Percentiles rank a stretch among this genome's conserved stretches.
These are phyloP conservation scores for Mallotus japonicus DNA, from an alignment of 441 rosid genomes.

Conservation along the genomic window DNA sequence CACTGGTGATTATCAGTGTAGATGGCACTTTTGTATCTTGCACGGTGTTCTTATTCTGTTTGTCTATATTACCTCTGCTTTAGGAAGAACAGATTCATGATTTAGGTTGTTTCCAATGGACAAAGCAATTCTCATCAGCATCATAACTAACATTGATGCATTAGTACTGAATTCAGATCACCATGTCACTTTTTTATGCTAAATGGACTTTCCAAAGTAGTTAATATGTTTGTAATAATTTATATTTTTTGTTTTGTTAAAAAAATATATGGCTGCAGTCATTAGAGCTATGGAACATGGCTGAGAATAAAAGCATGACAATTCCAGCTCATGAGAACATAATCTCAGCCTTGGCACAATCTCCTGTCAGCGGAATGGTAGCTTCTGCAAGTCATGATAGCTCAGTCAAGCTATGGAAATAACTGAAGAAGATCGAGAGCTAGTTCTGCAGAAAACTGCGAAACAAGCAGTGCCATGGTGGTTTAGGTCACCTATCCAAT, in stretches of 20 bases:
- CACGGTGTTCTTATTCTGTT: not conserved
- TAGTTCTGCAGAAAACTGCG: not conserved
- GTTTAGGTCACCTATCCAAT: not conserved
- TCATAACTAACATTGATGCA: not conserved
- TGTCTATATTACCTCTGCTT: not conserved
- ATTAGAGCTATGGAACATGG: slow-evolving; percentile 64
- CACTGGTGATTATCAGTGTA: not conserved
- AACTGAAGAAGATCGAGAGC: not conserved
- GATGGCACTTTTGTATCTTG: not conserved
- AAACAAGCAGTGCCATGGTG: not conserved
- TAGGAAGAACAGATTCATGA: not conserved
- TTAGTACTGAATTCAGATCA: not conserved
- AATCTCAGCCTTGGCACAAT: slow-evolving; percentile 55
- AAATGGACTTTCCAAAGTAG: not conserved
- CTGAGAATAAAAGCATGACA: slow-evolving; percentile 54
- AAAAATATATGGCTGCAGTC: slow-evolving; percentile 38
- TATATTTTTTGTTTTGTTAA: not conserved
- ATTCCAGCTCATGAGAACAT: slow-evolving; percentile 52
- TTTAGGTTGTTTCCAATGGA: not conserved
- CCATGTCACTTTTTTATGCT: not conserved
- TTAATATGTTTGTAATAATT: not conserved
- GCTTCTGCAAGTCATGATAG: slow-evolving; percentile 73
- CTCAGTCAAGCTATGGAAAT: slow-evolving; percentile 69
- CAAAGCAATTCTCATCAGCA: not conserved
- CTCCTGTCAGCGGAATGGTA: slow-evolving; percentile 48